Conservation (phyloP, 352 stramenopile genomes). For the Blastocystis hominis region DNA sequence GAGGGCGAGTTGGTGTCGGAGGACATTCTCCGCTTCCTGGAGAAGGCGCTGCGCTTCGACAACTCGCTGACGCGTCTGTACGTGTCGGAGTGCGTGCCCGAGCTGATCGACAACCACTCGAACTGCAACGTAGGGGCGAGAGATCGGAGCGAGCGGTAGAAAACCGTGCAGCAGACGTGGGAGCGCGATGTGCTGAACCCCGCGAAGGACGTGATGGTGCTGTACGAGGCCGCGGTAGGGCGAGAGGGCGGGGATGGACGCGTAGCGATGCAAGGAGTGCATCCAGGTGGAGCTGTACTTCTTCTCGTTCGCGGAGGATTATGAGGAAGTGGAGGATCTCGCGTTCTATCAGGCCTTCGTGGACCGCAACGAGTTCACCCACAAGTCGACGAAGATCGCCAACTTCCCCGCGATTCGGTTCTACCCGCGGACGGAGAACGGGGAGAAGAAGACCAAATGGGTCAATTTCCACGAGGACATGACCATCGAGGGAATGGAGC, state of each 20-base stretch:
- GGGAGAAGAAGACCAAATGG: constrained; percentile 38
- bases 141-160: background rate
- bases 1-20: background rate
- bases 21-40: background rate
- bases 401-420: constrained; percentile 7
- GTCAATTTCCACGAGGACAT: constrained; percentile 25
- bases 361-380: constrained; percentile 31
- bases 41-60: background rate
- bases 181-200: constrained; percentile 33
- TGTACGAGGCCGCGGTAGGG: constrained; percentile 2
- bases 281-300: background rate
- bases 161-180: constrained; percentile 42
- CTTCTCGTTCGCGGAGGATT: background rate
- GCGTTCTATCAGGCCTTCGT: constrained; percentile 23
- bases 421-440: background rate
- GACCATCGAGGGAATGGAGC: constrained; percentile 23
- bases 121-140: background rate
- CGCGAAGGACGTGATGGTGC: constrained; percentile 4
- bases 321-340: constrained; percentile 31
- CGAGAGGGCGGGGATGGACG: background rate
- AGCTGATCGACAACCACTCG: background rate
- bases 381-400: constrained; percentile 26
- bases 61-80: constrained; percentile 3
- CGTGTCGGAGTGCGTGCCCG: background rate
- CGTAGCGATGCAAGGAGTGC: constrained; percentile 19